Percentiles rank a stretch among this genome's conserved stretches.
Evolutionary conservation across 164 flowering plant species (phyloP).

Genomic region (Umbellularia californica): DNA sequence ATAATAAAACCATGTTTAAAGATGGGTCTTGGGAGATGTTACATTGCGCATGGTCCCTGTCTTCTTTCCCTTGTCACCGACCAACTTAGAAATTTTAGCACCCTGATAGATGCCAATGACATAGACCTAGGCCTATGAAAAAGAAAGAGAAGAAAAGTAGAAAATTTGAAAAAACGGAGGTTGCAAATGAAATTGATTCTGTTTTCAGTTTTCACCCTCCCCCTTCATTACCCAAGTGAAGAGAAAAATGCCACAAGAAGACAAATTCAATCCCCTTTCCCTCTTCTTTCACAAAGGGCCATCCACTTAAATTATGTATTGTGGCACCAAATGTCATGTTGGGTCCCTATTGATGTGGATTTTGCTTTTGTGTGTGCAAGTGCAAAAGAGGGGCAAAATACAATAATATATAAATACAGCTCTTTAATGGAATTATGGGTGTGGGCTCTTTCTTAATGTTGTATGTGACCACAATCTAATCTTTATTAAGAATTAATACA

Average conservation of each 20-base stretch:
- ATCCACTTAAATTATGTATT: not conserved
- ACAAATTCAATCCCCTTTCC: not conserved
- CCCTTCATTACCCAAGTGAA: not conserved
- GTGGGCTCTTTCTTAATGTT: not conserved
- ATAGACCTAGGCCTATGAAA: not conserved
- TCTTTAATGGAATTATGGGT: not conserved
- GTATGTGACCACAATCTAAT: not conserved
- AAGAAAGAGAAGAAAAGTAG: not conserved
- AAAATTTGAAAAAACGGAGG: not conserved
- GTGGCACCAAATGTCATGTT: not conserved
- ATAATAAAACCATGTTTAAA: too few relatives aligned
- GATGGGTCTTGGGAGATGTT: not conserved
- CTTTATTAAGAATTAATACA: not conserved
- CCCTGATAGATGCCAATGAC: not conserved
- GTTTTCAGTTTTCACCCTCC: too few relatives aligned
- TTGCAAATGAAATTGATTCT: too few relatives aligned
- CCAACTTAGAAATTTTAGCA: not conserved
- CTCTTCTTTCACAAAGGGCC: not conserved
- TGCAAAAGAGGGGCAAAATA: not conserved
- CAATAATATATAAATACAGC: too few relatives aligned
- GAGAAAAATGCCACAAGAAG: not conserved
- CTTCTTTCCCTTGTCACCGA: not conserved
- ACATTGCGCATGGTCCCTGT: not conserved
- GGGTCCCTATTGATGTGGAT: not conserved
- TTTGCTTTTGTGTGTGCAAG: too few relatives aligned